Conservation (phyloP, 352 stramenopile species). For the Pythium plurisporium region DNA sequence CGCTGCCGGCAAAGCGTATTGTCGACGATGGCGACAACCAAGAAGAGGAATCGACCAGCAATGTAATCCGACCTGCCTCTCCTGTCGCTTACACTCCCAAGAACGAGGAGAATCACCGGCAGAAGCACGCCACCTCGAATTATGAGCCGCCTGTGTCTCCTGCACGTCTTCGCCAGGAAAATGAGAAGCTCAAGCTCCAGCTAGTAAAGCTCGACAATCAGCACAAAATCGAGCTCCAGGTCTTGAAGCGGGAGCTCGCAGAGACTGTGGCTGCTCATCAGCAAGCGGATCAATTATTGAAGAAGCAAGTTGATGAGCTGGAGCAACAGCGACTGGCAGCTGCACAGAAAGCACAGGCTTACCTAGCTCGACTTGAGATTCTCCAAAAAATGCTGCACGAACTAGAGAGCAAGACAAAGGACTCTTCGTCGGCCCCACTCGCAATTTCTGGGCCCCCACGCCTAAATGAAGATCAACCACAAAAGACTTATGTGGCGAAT, state of each 20-base stretch:
- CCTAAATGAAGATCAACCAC: too few relatives aligned
- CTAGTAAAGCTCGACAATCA: constrained; percentile 12
- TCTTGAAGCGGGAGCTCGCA: constrained; percentile 1
- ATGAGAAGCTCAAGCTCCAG: constrained; percentile 12
- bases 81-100: background rate
- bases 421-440: background rate
- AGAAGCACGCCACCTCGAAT: background rate
- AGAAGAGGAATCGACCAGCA: constrained; percentile 2
- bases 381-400: background rate
- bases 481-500: too few relatives aligned
- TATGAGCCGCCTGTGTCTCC: constrained; percentile 7
- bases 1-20: background rate
- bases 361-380: constrained; percentile 1
- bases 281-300: constrained; percentile 4
- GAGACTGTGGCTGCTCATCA: background rate
- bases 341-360: background rate
- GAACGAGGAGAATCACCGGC: background rate
- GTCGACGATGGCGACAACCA: constrained; percentile 14
- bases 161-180: constrained; percentile 15
- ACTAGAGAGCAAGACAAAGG: constrained; percentile 4
- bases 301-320: constrained; percentile 12
- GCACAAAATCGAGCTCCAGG: constrained; percentile 10
- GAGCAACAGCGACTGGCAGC: constrained; percentile 10
- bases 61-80: background rate
- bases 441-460: background rate